These are phyloP conservation scores for Cinnamomum chago DNA, from an alignment of 164 flowering plant genomes.

Conservation along the genomic window DNA sequence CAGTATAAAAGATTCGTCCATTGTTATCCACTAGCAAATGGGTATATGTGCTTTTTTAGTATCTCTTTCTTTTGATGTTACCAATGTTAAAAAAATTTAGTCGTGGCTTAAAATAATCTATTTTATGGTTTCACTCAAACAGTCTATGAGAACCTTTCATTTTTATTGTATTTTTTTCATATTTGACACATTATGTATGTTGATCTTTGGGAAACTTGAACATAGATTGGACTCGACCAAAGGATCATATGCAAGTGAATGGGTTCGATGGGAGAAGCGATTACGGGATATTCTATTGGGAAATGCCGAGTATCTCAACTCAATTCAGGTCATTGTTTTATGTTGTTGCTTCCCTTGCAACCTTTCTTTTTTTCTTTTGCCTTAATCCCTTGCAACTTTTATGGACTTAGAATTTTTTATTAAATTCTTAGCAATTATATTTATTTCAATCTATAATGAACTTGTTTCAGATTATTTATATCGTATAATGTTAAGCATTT, in stretches of 20 bases:
- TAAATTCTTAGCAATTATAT: not conserved
- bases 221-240: constrained; percentile 76
- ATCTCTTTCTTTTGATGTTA: not conserved
- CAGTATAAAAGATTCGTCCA: too few species aligned
- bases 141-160: not conserved
- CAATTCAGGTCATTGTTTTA: constrained; percentile 59
- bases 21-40: not conserved
- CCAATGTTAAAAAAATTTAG: not conserved
- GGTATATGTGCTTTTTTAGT: not conserved
- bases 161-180: too few species aligned
- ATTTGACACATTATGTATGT: not conserved
- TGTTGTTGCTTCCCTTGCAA: not conserved
- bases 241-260: constrained; percentile 75
- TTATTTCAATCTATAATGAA: not conserved
- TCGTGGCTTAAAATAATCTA: not conserved
- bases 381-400: not conserved
- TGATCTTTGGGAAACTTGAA: not conserved
- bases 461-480: too few species aligned
- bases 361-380: not conserved
- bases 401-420: too few species aligned
- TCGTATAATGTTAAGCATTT: not conserved
- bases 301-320: constrained; percentile 64
- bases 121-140: not conserved
- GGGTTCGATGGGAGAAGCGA: constrained; percentile 85
- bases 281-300: constrained; percentile 48